Evolutionary conservation across 169 alveolate species (phyloP).

Genomic region (Eimeria tenella): DNA sequence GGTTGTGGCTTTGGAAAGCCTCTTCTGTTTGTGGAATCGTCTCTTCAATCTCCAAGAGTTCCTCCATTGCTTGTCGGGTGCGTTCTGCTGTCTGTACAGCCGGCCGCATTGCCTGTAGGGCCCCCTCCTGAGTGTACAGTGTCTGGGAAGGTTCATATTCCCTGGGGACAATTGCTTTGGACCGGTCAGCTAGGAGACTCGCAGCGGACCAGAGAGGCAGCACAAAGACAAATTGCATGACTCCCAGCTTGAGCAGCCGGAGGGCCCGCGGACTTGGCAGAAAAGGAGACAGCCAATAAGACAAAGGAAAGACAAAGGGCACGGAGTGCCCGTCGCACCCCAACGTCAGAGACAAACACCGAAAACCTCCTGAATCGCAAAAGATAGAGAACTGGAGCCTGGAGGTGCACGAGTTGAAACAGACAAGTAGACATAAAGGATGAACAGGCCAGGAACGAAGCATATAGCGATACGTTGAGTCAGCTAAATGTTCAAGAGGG

Average conservation of each 20-base stretch:
- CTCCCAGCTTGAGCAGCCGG: constrained; percentile 57
- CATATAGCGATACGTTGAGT: not conserved
- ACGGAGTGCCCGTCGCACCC: constrained; percentile 65
- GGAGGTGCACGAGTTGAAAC: not conserved
- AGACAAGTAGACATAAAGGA: not conserved
- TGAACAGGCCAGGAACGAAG: not conserved
- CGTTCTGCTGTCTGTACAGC: not conserved
- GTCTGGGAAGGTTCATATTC: not conserved
- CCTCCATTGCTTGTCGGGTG: not conserved
- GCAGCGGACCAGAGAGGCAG: constrained; percentile 59
- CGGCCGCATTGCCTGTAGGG: not conserved
- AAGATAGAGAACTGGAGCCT: not conserved
- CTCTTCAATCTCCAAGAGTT: not conserved
- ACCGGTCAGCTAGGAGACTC: not conserved
- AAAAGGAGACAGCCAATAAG: constrained; percentile 43
- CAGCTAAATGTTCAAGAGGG: not conserved
- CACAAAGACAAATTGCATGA: constrained; percentile 63
- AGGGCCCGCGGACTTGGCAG: constrained; percentile 58
- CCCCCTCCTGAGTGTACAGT: not conserved
- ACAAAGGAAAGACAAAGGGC: constrained; percentile 55
- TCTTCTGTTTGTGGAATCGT: not conserved
- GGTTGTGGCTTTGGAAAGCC: not conserved
- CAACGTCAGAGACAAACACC: constrained; percentile 68
- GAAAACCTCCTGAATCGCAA: constrained; percentile 42
- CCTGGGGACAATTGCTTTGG: not conserved